phyloP scores from a whole-genome alignment of 169 alveolate genomes.

The Amoebophrya sp. region DNA sequence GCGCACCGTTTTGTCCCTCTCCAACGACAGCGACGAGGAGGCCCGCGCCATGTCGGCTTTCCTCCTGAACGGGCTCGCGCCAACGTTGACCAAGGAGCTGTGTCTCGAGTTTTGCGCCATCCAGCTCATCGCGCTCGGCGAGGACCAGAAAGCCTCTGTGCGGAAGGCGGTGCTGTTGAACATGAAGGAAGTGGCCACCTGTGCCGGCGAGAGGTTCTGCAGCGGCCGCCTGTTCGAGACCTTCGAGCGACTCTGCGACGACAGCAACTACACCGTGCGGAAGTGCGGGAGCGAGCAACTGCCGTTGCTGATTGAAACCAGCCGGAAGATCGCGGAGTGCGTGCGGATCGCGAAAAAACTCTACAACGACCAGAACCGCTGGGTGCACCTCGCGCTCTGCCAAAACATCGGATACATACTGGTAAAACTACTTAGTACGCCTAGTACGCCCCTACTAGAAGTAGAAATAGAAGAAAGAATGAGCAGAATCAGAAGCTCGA shows the following conservation, averaged over 20 bases:
- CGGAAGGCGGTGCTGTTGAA: background rate
- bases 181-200: background rate
- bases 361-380: background rate
- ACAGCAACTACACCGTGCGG: background rate
- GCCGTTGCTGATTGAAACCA: background rate
- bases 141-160: background rate
- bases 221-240: background rate
- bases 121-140: background rate
- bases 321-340: background rate
- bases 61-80: constrained; percentile 36
- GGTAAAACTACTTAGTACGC: background rate
- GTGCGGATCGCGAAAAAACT: background rate
- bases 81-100: constrained; percentile 26
- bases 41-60: constrained; percentile 27
- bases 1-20: constrained; percentile 6
- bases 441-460: too few species aligned
- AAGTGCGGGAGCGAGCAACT: background rate
- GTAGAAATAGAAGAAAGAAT: too few species aligned
- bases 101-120: constrained; percentile 15
- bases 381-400: background rate
- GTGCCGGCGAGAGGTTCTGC: background rate
- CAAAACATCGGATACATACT: background rate
- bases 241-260: background rate
- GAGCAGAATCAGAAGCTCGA: too few species aligned
- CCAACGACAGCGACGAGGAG: constrained; percentile 32